Percentiles rank a stretch among this genome's conserved stretches.
Conservation (phyloP, 805 yeast genomes). For the Myxozyma monticola region DNA sequence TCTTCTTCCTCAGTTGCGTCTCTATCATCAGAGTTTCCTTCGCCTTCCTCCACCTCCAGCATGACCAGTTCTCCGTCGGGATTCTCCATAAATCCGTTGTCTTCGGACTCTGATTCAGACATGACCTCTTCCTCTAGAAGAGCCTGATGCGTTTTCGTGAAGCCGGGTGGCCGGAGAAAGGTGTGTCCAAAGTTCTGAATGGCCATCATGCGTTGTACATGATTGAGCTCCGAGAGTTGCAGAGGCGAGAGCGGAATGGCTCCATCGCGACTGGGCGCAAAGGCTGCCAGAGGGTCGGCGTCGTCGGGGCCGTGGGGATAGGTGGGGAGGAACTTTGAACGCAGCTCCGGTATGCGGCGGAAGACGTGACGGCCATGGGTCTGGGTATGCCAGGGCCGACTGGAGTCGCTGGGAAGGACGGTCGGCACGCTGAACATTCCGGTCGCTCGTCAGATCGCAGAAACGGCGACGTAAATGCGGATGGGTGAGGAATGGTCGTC, state of each 20-base stretch:
- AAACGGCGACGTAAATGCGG: too few relatives aligned
- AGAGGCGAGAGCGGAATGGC: too few relatives aligned
- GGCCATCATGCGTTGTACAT: constrained; percentile 23
- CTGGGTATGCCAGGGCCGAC: too few relatives aligned
- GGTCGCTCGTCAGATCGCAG: too few relatives aligned
- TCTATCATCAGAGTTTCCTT: constrained; percentile 23
- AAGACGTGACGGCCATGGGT: not conserved
- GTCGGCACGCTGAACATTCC: too few relatives aligned
- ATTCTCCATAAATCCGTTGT: constrained; percentile 40
- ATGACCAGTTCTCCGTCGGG: constrained; percentile 31
- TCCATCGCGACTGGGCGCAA: too few relatives aligned
- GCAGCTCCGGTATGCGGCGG: not conserved
- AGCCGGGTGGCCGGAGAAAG: constrained; percentile 59
- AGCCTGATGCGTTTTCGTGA: constrained; percentile 52
- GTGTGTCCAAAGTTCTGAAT: constrained; percentile 51
- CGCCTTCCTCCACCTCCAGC: constrained; percentile 34
- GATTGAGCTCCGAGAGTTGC: too few relatives aligned
- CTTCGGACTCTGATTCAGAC: constrained; percentile 37
- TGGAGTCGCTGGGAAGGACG: too few relatives aligned
- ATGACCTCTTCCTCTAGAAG: constrained; percentile 35
- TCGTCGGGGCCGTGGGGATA: not conserved
- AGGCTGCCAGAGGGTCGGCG: too few relatives aligned
- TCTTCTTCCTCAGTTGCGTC: constrained; percentile 34
- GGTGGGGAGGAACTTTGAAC: not conserved
- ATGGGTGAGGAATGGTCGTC: too few relatives aligned